Base-by-base conservation (phyloP, 371 early-diverging fungal species). In the Mortierella sp. region DNA sequence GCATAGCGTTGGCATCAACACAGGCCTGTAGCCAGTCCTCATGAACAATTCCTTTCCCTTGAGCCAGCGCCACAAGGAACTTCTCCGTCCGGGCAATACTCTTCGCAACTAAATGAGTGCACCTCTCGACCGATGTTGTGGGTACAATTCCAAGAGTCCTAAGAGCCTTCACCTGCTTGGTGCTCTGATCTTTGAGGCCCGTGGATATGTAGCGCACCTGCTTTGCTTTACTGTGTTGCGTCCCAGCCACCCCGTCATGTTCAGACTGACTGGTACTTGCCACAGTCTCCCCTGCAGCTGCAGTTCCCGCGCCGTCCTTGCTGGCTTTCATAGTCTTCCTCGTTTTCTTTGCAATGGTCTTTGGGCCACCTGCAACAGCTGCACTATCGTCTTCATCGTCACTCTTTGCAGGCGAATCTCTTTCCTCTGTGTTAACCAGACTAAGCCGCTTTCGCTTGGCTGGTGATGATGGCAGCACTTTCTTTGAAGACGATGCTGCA, bases 21-120 rank as follows among this genome's bases (percentile, higher is more conserved):
- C 76, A 76, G 14, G 76, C 64, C 39, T 76, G 69, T 1, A 76
- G 50, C 64, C 69, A 76, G 14, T 76, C 76, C 53, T 65, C 69
- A 9, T 49, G 76, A 4, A 76, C 76, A 57, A 76, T 64, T 1
- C 52, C 32, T 48, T 70, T 76, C 27, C 69, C 69, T 6, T 56
- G 61, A 6, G 70, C 61, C 11, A 76, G 15, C 1, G 70, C 76
- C 15, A 28, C 49, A 57, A 76, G 58, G 39, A 76, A 76, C 60
- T 76, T 76, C 39, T 70, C 76, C 23, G 76, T 76, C 9, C 76
- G 60, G 9, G 64, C 50, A 46, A 64, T 44, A 30, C 53, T 48
- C 24, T 60, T 69, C 21, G 76, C 76, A 4, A 76, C 70, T 7
- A 76, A 41, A 37, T 76, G 76, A 0, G 76, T 76, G 19, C 70